Conservation (phyloP, 2,329 filamentous ascomycete species). For the Aspergillus glaucus region DNA sequence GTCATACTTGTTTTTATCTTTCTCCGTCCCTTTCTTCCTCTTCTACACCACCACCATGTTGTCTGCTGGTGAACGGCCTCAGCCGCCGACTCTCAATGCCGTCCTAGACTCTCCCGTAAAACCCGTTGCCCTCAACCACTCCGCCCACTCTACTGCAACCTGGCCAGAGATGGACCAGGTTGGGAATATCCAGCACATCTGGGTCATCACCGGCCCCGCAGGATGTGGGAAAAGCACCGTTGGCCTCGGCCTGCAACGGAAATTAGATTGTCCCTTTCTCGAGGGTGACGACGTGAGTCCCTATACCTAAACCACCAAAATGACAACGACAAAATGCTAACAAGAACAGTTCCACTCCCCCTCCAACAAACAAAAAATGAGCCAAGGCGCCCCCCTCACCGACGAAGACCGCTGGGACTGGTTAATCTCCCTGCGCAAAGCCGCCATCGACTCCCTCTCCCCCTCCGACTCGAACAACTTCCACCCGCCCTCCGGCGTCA, state of each 20-base stretch:
- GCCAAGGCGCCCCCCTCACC: slow-evolving; percentile 71
- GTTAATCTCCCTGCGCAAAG: slow-evolving; percentile 72
- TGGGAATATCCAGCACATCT: slow-evolving; percentile 58
- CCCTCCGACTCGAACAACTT: slow-evolving; percentile 32
- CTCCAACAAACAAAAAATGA: slow-evolving; percentile 88
- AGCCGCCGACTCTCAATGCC: slow-evolving; percentile 17
- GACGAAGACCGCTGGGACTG: slow-evolving; percentile 97
- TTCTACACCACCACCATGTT: slow-evolving; percentile 28
- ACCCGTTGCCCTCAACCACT: slow-evolving; percentile 15
- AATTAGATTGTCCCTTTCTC: slow-evolving; percentile 63
- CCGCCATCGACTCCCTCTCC: slow-evolving; percentile 46
- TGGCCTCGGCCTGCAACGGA: slow-evolving; percentile 57
- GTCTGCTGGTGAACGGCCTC: slow-evolving; percentile 33
- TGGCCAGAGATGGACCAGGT: slow-evolving; percentile 3
- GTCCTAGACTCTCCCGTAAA: slow-evolving; percentile 16
- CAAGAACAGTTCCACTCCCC: slow-evolving; percentile 41
- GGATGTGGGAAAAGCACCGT: slow-evolving; percentile 76
- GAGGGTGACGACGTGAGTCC: slow-evolving; percentile 69
- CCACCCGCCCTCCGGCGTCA: slow-evolving; percentile 63
- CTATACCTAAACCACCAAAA: not conserved
- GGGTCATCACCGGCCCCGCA: slow-evolving; percentile 72
- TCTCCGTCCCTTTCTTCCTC: slow-evolving; percentile 3
- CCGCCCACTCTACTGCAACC: slow-evolving; percentile 11
- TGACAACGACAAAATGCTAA: not conserved
- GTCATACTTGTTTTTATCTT: slow-evolving; percentile 10